Conservation (phyloP, 306 rosid genomes). For the Adenanthera pavonina region DNA sequence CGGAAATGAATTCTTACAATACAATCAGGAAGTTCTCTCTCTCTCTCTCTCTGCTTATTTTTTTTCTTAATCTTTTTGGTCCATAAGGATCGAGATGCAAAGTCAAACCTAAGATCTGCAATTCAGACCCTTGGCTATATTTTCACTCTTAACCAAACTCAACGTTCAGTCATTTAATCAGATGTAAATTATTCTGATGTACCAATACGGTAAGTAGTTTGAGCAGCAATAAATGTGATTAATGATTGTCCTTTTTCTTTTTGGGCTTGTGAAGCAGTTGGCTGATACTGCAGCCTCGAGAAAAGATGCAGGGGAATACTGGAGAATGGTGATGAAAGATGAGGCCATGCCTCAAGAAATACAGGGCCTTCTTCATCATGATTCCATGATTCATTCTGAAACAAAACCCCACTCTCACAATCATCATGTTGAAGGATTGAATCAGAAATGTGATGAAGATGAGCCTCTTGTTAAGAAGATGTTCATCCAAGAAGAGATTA, state of each 20-base stretch:
- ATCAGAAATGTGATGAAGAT: neutral
- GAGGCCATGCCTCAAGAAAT: conserved; percentile 22
- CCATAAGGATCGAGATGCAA: too few species aligned
- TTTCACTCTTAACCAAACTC: too few species aligned
- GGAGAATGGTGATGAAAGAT: conserved; percentile 40
- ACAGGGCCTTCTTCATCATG: neutral
- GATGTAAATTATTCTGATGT: too few species aligned
- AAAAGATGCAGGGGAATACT: conserved; percentile 29
- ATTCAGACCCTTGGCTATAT: too few species aligned
- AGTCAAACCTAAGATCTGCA: too few species aligned
- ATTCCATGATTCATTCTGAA: conserved; percentile 4
- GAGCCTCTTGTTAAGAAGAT: conserved; percentile 16
- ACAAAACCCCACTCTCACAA: neutral
- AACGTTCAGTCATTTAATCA: too few species aligned
- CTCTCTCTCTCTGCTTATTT: too few species aligned
- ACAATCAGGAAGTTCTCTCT: too few species aligned
- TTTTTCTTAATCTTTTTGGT: too few species aligned
- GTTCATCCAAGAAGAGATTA: neutral
- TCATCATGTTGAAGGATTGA: neutral
- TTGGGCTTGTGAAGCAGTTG: neutral
- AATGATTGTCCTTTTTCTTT: neutral
- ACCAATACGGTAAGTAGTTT: too few species aligned
- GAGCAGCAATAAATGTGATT: neutral
- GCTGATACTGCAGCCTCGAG: neutral
- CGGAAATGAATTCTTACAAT: too few species aligned